phyloP scores from a whole-genome alignment of 345 rosid species.

The Ceriops decandra region DNA sequence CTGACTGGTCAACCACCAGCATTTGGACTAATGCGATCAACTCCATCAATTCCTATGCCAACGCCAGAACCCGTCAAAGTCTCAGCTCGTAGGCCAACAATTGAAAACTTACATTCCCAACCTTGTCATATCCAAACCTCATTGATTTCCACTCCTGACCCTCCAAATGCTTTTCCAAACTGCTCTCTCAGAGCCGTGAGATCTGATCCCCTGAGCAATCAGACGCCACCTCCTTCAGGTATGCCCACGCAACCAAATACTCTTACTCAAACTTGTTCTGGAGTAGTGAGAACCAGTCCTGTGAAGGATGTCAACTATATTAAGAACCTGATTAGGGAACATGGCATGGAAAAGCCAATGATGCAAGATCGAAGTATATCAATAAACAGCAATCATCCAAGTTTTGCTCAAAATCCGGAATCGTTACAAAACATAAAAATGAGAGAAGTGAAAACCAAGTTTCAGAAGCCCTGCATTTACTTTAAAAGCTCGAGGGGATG shows the following conservation, averaged over 20 bases:
- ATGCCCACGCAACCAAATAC: constrained; percentile 16
- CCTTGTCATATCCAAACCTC: constrained; percentile 14
- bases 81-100: constrained; percentile 6
- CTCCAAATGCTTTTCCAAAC: neutral
- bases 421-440: constrained; percentile 19
- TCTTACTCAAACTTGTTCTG: constrained; percentile 10
- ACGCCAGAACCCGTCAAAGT: neutral
- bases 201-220: neutral
- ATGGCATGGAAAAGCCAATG: constrained; percentile 46
- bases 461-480: constrained; percentile 40
- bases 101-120: constrained; percentile 6
- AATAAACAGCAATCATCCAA: constrained; percentile 8
- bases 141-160: neutral
- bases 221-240: constrained; percentile 14
- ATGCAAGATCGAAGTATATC: constrained; percentile 8
- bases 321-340: constrained; percentile 63
- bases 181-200: neutral
- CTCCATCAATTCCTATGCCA: constrained; percentile 22
- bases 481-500: constrained; percentile 48
- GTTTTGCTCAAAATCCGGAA: constrained; percentile 14
- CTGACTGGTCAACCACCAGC: constrained; percentile 7
- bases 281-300: constrained; percentile 13
- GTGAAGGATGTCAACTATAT: constrained; percentile 44
- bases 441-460: constrained; percentile 27
- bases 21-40: constrained; percentile 14